A percentile compares a stretch with the other conserved stretches of the same genome.
These are phyloP conservation scores for Trichosanthes cucumerina DNA, from an alignment of 306 rosid genomes.

Conservation along the genomic window DNA sequence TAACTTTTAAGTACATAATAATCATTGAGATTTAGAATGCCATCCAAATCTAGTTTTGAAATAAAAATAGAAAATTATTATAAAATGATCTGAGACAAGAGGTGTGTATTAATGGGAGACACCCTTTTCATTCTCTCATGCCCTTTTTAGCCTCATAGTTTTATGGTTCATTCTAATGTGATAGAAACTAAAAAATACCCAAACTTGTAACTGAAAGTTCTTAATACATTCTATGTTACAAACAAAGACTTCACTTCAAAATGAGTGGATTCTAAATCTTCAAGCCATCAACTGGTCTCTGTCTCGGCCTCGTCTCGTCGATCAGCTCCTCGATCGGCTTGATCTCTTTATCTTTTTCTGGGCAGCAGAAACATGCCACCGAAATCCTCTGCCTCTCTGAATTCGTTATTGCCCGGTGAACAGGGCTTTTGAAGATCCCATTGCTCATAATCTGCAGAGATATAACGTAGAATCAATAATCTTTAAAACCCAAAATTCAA, in stretches of 20 bases:
- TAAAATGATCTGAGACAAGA: not conserved
- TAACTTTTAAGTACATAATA: not conserved
- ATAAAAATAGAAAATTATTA: not conserved
- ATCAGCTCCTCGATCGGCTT: conserved; percentile 31
- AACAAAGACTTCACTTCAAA: not conserved
- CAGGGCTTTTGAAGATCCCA: conserved; percentile 52
- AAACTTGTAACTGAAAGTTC: not conserved
- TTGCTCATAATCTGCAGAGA: conserved; percentile 27
- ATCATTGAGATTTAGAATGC: not conserved
- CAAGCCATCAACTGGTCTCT: conserved; percentile 47
- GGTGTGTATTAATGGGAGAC: not conserved
- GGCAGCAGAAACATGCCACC: conserved; percentile 35
- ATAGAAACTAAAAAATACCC: not conserved
- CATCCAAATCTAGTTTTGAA: not conserved
- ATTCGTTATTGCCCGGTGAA: conserved; percentile 49
- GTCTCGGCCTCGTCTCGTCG: conserved; percentile 36
- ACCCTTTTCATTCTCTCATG: not conserved
- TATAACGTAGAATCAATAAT: not conserved
- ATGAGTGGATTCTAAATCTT: conserved; percentile 14
- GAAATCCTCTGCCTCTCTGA: conserved; percentile 44
- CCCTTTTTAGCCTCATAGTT: not conserved
- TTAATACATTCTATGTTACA: not conserved
- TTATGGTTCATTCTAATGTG: not conserved
- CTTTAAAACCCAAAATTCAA: not conserved
- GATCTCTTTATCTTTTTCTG: conserved; percentile 41